Base-by-base conservation (phyloP, 768 basidiomycete genomes). In the Rhizopogon vinicolor region DNA sequence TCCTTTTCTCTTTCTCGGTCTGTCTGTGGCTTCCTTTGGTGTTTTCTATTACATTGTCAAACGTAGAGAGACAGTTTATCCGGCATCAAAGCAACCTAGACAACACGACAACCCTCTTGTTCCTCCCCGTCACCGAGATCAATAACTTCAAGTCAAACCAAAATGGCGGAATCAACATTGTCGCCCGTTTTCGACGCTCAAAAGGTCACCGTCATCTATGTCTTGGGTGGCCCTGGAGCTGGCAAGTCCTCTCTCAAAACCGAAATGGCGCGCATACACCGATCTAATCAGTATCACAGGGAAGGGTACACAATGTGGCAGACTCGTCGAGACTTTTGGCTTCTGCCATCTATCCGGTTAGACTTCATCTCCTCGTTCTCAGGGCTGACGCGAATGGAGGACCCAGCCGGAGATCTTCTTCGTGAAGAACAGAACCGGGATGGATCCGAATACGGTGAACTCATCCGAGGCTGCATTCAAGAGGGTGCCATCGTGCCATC, bases 191-290 rank as follows among this genome's bases (percentile, higher is more conserved):
- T 97, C 64, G 84, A 91, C 69, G 70, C 75, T 33, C 66, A 68
- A 45, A 86, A 91, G 59, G 87, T 98, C 63, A 86, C 82, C 16
- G 95, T 99, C 55, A 78, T 98, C 65, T 99, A 91, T 65, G 95
- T 98, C 25, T 86, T 99, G 13, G 97, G 97, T 39, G 97, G 97
- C 0, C 97, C 97, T 18, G 97, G 97, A 50, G 94, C 94, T 63
- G 95, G 95, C 87, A 59, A 74, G 69, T 62, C 28, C 7, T 42
- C 33, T 37, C 35, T 49, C 37, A n/a, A 39, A 35, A 42, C n/a
- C 16, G 5, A 8, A 28, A 7, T 33, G 63, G 52, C 31, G 55
- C 50, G 18, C 42, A 56, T 31, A 18, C 33, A 55, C n/a, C 28
- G 12, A 51, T 57, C 48, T 53, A 44, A 54, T 39, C 55, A 37